Evolutionary conservation across 306 rosid genomes (phyloP).

Genomic region (Acmispon strigosus): DNA sequence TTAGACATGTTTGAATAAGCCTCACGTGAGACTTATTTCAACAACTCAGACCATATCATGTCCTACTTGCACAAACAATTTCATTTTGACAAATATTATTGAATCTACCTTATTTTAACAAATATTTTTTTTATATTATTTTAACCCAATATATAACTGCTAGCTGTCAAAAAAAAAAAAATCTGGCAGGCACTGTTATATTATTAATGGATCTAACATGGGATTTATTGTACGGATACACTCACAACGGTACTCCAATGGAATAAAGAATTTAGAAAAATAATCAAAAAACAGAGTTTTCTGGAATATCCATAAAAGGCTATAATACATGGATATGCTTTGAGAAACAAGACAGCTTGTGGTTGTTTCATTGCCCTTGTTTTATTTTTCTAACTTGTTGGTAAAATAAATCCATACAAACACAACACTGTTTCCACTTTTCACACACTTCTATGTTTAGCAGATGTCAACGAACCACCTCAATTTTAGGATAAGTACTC

Average conservation of each 20-base stretch:
- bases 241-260: conserved; percentile 1
- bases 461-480: neutral
- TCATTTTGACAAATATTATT: too few relatives aligned
- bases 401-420: neutral
- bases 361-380: neutral
- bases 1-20: too few relatives aligned
- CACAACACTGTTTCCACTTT: neutral
- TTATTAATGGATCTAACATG: conserved; percentile 1
- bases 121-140: too few relatives aligned
- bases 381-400: neutral
- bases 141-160: neutral
- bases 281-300: neutral
- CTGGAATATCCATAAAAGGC: neutral
- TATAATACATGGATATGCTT: neutral
- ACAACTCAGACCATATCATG: too few relatives aligned
- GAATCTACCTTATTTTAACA: too few relatives aligned
- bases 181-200: neutral
- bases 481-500: neutral
- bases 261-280: neutral
- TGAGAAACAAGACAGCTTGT: neutral
- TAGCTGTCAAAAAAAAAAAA: neutral
- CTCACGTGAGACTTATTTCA: too few relatives aligned
- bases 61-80: too few relatives aligned
- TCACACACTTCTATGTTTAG: neutral
- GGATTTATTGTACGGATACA: conserved; percentile 5